These are phyloP conservation scores for Dendrobium nobile DNA, from an alignment of 106 monocot genomes.

Conservation along the genomic window DNA sequence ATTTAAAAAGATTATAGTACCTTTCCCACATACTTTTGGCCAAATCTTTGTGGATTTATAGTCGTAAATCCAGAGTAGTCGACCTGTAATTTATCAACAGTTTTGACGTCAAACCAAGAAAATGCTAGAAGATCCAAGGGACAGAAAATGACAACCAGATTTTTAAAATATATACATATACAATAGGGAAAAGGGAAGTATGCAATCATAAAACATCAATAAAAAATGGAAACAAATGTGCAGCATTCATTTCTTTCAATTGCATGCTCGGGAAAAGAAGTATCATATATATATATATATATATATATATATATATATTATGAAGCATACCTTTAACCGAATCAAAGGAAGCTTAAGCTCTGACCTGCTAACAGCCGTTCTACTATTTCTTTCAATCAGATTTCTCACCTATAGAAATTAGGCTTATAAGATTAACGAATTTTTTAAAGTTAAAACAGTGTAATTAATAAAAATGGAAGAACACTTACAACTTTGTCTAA, in stretches of 20 bases:
- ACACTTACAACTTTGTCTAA: constrained; percentile 85
- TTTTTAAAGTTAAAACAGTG: not conserved
- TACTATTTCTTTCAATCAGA: constrained; percentile 79
- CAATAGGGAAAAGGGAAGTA: not conserved
- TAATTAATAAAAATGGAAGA: not conserved
- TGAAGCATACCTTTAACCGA: constrained; percentile 65
- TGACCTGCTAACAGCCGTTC: constrained; percentile 32
- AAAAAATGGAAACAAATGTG: not conserved
- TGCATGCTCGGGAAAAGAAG: not conserved
- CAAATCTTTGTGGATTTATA: constrained; percentile 98
- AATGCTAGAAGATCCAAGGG: not conserved
- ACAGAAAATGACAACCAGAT: not conserved
- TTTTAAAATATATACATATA: not conserved
- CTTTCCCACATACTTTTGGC: constrained; percentile 99
- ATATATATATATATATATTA: not conserved
- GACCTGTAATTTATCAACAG: constrained; percentile 45
- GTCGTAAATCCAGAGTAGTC: constrained; percentile 99
- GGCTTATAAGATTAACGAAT: constrained; percentile 4
- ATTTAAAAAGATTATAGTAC: constrained; percentile 22
- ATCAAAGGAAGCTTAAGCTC: constrained; percentile 90
- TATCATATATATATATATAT: too few relatives aligned
- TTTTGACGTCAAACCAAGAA: not conserved
- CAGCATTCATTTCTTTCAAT: not conserved
- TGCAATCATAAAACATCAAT: not conserved
- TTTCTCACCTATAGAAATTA: constrained; percentile 56